These are phyloP conservation scores for Thielaviopsis populi DNA, from an alignment of 2,329 filamentous ascomycete genomes.

Conservation along the genomic window DNA sequence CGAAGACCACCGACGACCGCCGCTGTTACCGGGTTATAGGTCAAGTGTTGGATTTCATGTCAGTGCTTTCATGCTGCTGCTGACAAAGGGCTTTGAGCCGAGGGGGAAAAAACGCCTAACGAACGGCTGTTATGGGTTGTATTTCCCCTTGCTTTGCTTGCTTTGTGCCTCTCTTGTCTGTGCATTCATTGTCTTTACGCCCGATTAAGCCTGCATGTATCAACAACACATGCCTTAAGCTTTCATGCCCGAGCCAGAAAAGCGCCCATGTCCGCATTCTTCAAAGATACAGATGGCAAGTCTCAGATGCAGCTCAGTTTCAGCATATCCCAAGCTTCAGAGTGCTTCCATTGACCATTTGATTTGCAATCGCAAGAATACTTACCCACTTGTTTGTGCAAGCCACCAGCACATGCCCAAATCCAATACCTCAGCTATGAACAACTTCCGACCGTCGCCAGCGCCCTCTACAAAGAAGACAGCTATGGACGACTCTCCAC, in stretches of 20 bases:
- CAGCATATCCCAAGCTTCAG: too few species aligned
- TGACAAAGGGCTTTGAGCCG: background rate
- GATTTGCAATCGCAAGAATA: too few species aligned
- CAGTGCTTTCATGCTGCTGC: background rate
- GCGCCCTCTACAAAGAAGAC: background rate
- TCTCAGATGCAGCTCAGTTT: too few species aligned
- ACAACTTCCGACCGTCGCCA: background rate
- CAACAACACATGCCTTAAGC: background rate
- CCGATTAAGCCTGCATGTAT: background rate
- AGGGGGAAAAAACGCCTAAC: background rate
- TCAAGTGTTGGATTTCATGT: background rate
- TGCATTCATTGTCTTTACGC: background rate
- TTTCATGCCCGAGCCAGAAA: background rate
- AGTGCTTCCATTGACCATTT: too few species aligned
- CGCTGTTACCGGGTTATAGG: background rate
- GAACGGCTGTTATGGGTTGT: background rate
- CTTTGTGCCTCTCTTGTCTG: too few species aligned
- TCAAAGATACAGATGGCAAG: background rate
- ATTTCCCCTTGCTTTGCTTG: background rate
- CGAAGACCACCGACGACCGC: too few species aligned
- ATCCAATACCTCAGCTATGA: background rate
- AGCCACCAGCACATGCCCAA: background rate
- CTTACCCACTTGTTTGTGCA: too few species aligned
- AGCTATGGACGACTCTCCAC: slow-evolving; percentile 2
- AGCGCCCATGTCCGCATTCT: background rate